Evolutionary conservation across 768 basidiomycete genomes (phyloP).

Genomic region (Mycena galopus): DNA sequence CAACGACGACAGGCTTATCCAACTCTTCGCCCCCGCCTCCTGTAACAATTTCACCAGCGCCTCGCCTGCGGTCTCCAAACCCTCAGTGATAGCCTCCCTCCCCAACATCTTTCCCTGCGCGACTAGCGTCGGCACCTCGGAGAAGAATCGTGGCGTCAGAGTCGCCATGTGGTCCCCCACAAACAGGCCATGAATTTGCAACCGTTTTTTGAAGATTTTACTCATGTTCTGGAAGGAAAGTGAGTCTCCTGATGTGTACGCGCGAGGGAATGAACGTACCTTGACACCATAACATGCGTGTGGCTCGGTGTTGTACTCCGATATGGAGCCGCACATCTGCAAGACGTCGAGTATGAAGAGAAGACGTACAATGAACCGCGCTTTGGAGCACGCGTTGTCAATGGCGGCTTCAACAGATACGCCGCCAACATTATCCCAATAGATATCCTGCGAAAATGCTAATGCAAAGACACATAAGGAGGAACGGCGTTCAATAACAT

Average conservation of each 20-base stretch:
- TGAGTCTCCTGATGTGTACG: too few species aligned
- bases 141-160: constrained; percentile 47
- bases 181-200: constrained; percentile 48
- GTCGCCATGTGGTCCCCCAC: constrained; percentile 35
- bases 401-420: constrained; percentile 52
- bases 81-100: constrained; percentile 47
- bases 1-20: too few species aligned
- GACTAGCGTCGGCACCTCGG: constrained; percentile 43
- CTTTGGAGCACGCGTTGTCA: constrained; percentile 52
- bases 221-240: constrained; percentile 37
- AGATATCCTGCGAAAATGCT: constrained; percentile 26
- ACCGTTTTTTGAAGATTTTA: constrained; percentile 42
- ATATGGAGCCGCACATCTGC: constrained; percentile 38
- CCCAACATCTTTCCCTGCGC: constrained; percentile 47
- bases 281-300: constrained; percentile 36
- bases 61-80: too few species aligned
- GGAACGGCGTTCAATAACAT: constrained; percentile 1
- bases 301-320: constrained; percentile 34
- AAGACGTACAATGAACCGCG: constrained; percentile 56
- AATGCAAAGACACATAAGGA: too few species aligned
- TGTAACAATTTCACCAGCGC: too few species aligned
- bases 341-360: not conserved
- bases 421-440: constrained; percentile 63
- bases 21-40: too few species aligned
- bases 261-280: constrained; percentile 11